Evolutionary conservation across 1,284 basidiomycete species (phyloP), one percentile per base, ranked within the genome.

Genomic region (Bjerkandera adusta): DNA sequence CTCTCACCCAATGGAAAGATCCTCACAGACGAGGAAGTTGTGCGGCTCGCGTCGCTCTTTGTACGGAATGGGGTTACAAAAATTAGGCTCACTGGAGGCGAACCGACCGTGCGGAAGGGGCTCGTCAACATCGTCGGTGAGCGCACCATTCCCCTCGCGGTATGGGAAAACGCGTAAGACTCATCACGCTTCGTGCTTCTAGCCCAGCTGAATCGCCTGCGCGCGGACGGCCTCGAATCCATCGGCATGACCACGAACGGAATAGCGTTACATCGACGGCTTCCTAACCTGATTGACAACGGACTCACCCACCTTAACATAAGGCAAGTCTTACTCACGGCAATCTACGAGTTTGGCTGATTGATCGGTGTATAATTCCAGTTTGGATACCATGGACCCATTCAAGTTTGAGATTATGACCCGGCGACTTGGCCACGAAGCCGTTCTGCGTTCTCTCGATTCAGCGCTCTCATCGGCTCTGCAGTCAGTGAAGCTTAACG

Each of bases 171-270:
- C 20, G 24, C 48, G n/a, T 36, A 26, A 41, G 20, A 46, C 20
- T 36, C 57, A 40, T 55, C 52, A 62, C 48, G 38, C 51, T 32
- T 24, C 24, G 33, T 38, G 29, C 16, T 1, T 24, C 51, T 48
- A 88, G 86, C 66, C 26, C 72, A 73, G 12, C 64, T 89, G 22
- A 75, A 82, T 50, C 66, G 68, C 21, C 66, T 90, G 21, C 78
- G 78, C 21, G 49, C 65, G 22, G 61, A 74, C 52, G 90, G 89
- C 4, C 72, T 94, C 8, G 64, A 79, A 27, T 84, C 89, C 6
- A 86, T 94, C 53, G 92, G 81, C 13, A 91, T 94, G 82, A 94
- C 92, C 8, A 86, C 79, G 48, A 94, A 94, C 61, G 91, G 92
- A 4, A 72, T 94, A 38, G 75, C 81, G 3, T 71, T 94, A 7